phyloP scores from a whole-genome alignment of 2,329 filamentous ascomycete genomes.

The Exophiala aquamarina region DNA sequence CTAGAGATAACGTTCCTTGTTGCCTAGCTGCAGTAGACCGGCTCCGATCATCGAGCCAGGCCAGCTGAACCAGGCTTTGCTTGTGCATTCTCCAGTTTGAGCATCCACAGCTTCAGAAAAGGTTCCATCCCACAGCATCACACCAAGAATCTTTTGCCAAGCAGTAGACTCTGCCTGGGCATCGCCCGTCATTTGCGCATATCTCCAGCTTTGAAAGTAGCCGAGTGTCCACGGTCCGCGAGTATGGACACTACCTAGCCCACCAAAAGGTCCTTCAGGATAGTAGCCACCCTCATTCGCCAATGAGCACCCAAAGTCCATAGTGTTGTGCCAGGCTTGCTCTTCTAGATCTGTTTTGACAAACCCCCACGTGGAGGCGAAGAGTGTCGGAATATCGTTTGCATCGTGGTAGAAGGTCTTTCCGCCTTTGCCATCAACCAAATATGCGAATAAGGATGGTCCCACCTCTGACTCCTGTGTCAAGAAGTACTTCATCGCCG shows the following conservation, averaged over 20 bases:
- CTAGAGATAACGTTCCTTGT: constrained; percentile 11
- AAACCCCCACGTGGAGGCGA: constrained; percentile 12
- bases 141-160: constrained; percentile 12
- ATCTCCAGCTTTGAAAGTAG: constrained; percentile 16
- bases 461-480: not conserved
- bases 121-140: constrained; percentile 17
- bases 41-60: constrained; percentile 17
- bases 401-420: constrained; percentile 17
- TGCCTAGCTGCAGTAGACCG: constrained; percentile 8
- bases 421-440: constrained; percentile 11
- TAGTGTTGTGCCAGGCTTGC: constrained; percentile 16
- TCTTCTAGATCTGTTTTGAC: constrained; percentile 3
- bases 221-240: constrained; percentile 15
- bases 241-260: constrained; percentile 16
- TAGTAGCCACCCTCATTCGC: constrained; percentile 15
- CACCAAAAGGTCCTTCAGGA: constrained; percentile 11
- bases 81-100: constrained; percentile 13
- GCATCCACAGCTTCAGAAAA: constrained; percentile 15
- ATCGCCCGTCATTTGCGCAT: constrained; percentile 14
- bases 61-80: constrained; percentile 20
- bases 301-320: constrained; percentile 11
- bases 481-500: constrained; percentile 13
- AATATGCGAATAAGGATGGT: constrained; percentile 9
- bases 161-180: constrained; percentile 2
- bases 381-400: constrained; percentile 16